Percentiles rank a stretch among this genome's conserved stretches.
Evolutionary conservation across 345 rosid genomes (phyloP).

Genomic region (Limnanthes douglasii): DNA sequence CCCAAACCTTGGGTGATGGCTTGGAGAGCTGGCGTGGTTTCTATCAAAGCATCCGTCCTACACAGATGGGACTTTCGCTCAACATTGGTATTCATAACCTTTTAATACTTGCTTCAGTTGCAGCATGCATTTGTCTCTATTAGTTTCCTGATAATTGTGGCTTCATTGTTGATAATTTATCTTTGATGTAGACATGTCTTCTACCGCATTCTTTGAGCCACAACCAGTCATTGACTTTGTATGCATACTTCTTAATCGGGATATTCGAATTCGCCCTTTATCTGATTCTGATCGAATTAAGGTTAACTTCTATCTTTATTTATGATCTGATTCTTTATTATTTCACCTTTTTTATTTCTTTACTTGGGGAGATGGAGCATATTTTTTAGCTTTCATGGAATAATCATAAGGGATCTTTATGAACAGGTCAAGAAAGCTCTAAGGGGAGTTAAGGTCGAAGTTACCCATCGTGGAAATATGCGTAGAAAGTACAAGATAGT

Average conservation of each 20-base stretch:
- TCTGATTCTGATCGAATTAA: slow-evolving; percentile 23
- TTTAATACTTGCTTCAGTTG: neutral
- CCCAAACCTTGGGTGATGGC: slow-evolving; percentile 17
- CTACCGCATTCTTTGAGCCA: slow-evolving; percentile 22
- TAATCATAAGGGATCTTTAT: too few relatives aligned
- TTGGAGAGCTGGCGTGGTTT: slow-evolving; percentile 28
- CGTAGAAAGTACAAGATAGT: slow-evolving; percentile 23
- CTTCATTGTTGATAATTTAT: neutral
- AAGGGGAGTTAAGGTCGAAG: slow-evolving; percentile 32
- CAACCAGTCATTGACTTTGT: slow-evolving; percentile 24
- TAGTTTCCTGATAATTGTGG: neutral
- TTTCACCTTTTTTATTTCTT: too few relatives aligned
- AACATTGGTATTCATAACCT: slow-evolving; percentile 18
- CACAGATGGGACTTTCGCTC: slow-evolving; percentile 30
- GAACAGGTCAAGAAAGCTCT: slow-evolving; percentile 29
- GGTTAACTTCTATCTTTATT: slow-evolving; percentile 5
- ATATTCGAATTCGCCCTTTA: slow-evolving; percentile 20
- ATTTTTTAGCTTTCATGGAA: too few relatives aligned
- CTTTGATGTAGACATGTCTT: slow-evolving; percentile 16
- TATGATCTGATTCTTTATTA: too few relatives aligned
- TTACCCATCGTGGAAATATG: slow-evolving; percentile 24
- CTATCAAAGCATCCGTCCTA: slow-evolving; percentile 30
- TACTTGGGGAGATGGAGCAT: too few relatives aligned
- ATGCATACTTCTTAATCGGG: slow-evolving; percentile 16
- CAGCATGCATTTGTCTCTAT: neutral